Base-by-base conservation (phyloP, 2,329 filamentous ascomycete genomes). In the Fusarium tuaranense region DNA sequence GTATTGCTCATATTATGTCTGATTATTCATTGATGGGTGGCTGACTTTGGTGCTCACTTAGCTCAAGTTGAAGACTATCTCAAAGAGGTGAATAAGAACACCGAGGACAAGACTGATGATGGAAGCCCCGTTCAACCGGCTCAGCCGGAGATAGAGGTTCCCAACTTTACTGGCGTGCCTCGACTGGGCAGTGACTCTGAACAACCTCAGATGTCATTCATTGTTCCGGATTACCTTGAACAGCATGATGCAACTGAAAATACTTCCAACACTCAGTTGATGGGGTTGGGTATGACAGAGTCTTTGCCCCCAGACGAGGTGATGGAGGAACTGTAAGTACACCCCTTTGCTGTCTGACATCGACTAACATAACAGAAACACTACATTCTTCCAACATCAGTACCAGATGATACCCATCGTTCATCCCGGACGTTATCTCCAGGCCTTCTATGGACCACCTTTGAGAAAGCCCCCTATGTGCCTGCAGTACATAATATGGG, bases 401-500 rank as follows among this genome's bases (percentile, higher is more conserved):
- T 92, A 97, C 78, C 88, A 90, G 18, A 91, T 92, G 46, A 82
- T 93, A 36, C 95, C 95, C 5, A 90, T 98, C 76, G 88, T 98
- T 46, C 94, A 98, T 78, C 91, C 91, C 38, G 89, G 90, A 20
- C 90, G 94, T 41, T 98, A 95, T 80, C 86, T 93, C 69, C 91
- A 93, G 34, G 89, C 93, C 4, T 92, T 97, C 83, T 92, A 95
- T 78, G 87, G 86, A 3, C 87, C 92, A 4, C 91, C 94, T 1
- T 89, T 93, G 67, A 90, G 92, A 87, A 92, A 94, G 67, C 95
- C 96, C 3, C 94, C 95, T 1, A 90, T 97, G 79, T 94, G 91
- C 78, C 84, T 98, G 48, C 90, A 95, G 78, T 98, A 98, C 82
- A 92, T 92, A 27, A 94, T 98, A 81, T 98, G 95, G 95, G 90